phyloP scores from a whole-genome alignment of 345 rosid genomes.

The Camelina hispida region DNA sequence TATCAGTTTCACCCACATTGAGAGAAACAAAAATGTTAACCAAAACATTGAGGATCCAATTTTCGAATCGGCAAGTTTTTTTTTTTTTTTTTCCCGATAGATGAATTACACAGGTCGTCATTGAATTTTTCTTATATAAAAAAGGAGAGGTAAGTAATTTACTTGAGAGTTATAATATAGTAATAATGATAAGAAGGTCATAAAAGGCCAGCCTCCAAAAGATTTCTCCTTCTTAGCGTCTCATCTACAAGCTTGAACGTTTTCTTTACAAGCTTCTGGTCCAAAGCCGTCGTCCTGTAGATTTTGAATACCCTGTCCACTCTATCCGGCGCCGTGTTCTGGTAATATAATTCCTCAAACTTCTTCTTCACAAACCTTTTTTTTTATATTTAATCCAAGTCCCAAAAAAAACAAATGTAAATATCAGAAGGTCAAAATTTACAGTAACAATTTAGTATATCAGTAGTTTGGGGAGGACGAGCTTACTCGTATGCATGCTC shows the following conservation, averaged over 20 bases:
- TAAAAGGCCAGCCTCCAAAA: conserved; percentile 90
- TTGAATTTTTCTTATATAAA: background rate
- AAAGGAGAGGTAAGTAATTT: conserved; percentile 5
- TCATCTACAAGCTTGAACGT: conserved; percentile 98
- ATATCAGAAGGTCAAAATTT: background rate
- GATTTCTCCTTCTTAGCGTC: conserved; percentile 88
- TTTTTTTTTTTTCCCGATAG: background rate
- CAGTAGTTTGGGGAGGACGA: background rate
- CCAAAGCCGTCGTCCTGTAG: conserved; percentile 92
- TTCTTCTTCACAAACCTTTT: conserved; percentile 98
- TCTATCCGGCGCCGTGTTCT: conserved; percentile 78
- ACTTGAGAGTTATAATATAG: conserved; percentile 17
- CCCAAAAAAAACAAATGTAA: background rate
- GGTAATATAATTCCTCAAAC: conserved; percentile 90
- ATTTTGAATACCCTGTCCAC: conserved; percentile 95
- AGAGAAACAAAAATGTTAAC: too few species aligned
- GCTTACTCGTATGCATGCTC: conserved; percentile 97
- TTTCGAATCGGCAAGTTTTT: conserved; percentile 7
- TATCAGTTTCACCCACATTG: too few species aligned
- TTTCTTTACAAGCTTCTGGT: conserved; percentile 97
- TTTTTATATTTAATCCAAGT: background rate
- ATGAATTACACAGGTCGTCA: conserved; percentile 12
- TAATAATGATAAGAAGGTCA: conserved; percentile 42
- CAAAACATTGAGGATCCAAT: background rate
- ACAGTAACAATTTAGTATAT: background rate